Percentiles rank a stretch among this genome's conserved stretches.
Evolutionary conservation across 768 basidiomycete species (phyloP).

Genomic region (Vararia minispora): DNA sequence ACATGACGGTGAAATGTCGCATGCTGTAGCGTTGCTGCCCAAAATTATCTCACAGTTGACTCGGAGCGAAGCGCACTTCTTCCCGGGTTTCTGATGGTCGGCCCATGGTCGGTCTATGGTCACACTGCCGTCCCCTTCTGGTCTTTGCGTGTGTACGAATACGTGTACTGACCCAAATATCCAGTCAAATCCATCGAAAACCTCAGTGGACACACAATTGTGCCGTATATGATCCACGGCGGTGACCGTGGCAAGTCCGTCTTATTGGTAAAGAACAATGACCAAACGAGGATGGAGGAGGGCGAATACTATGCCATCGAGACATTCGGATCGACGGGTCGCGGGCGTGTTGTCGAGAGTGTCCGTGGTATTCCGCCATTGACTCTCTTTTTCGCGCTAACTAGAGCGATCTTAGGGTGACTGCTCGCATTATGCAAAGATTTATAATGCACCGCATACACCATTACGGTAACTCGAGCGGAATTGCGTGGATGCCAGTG

Average conservation of each 20-base stretch:
- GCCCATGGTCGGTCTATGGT: too few relatives aligned
- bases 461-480: constrained; percentile 50
- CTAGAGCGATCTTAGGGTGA: constrained; percentile 49
- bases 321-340: constrained; percentile 96
- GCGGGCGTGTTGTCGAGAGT: constrained; percentile 76
- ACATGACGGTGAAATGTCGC: too few relatives aligned
- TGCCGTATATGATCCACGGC: constrained; percentile 85
- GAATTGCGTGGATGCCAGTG: too few relatives aligned
- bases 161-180: too few relatives aligned
- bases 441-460: constrained; percentile 56
- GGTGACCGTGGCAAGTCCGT: constrained; percentile 90
- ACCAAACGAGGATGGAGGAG: constrained; percentile 97
- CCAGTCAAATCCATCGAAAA: constrained; percentile 90
- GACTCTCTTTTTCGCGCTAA: constrained; percentile 2
- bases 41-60: too few relatives aligned
- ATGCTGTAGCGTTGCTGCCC: too few relatives aligned
- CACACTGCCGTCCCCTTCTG: too few relatives aligned
- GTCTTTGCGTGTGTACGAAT: too few relatives aligned
- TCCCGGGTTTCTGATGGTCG: constrained; percentile 1
- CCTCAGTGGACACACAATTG: constrained; percentile 90
- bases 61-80: too few relatives aligned
- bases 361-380: constrained; percentile 24
- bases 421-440: constrained; percentile 85
- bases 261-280: constrained; percentile 78
- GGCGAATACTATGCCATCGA: constrained; percentile 99